Evolutionary conservation across 352 stramenopile genomes (phyloP).

Genomic region (Peronospora farinosa): DNA sequence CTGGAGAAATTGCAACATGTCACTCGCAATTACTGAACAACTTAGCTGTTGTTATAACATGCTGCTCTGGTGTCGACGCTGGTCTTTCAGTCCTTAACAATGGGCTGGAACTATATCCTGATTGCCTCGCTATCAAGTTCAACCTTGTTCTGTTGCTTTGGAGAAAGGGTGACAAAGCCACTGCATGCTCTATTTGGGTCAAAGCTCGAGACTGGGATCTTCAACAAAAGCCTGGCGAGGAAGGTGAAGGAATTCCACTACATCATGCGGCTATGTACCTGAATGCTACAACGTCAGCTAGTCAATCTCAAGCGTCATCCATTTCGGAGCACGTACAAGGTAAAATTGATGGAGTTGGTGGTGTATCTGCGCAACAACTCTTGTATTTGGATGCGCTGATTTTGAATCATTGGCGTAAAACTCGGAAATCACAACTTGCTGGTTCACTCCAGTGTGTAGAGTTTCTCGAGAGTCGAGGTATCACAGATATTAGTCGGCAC

Average conservation of each 20-base stretch:
- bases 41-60: slow-evolving; percentile 48
- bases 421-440: slow-evolving; percentile 23
- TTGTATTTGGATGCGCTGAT: slow-evolving; percentile 55
- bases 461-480: slow-evolving; percentile 35
- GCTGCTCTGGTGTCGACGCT: slow-evolving; percentile 28
- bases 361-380: slow-evolving; percentile 45
- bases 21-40: slow-evolving; percentile 75
- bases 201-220: slow-evolving; percentile 52
- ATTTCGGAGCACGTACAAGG: slow-evolving; percentile 48
- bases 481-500: slow-evolving; percentile 1
- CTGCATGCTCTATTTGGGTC: slow-evolving; percentile 61
- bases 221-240: slow-evolving; percentile 22
- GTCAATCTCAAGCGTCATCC: background rate
- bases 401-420: slow-evolving; percentile 46
- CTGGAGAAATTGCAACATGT: slow-evolving; percentile 29
- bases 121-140: slow-evolving; percentile 44
- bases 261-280: slow-evolving; percentile 14
- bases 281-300: slow-evolving; percentile 26
- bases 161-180: slow-evolving; percentile 38
- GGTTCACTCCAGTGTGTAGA: slow-evolving; percentile 40
- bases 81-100: slow-evolving; percentile 42
- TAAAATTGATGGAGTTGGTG: slow-evolving; percentile 12
- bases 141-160: slow-evolving; percentile 77
- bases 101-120: slow-evolving; percentile 38
- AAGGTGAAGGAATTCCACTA: slow-evolving; percentile 1